phyloP scores from a whole-genome alignment of 2,329 filamentous ascomycete genomes.

The Didymella glomerata region DNA sequence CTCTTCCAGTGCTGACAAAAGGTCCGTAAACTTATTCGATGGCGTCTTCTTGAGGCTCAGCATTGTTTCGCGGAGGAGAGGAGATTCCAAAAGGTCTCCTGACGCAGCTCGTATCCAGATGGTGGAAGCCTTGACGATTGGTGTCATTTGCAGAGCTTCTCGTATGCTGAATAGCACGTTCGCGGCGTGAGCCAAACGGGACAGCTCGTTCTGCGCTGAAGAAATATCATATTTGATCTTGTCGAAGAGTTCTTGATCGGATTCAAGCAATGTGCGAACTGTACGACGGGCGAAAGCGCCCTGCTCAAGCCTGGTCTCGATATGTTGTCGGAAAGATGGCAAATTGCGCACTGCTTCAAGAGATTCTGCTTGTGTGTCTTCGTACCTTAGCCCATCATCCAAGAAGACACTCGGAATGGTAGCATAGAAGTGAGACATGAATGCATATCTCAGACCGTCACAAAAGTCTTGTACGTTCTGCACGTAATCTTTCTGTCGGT shows the following conservation, averaged over 20 bases:
- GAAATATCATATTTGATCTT: conserved; percentile 30
- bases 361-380: conserved; percentile 66
- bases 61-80: conserved; percentile 63
- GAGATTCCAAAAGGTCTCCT: conserved; percentile 62
- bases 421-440: conserved; percentile 87
- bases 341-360: conserved; percentile 73
- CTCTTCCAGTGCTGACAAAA: conserved; percentile 52
- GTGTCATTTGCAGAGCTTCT: conserved; percentile 47
- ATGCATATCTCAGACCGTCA: conserved; percentile 76
- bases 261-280: conserved; percentile 66
- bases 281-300: conserved; percentile 44
- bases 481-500: conserved; percentile 78
- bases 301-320: conserved; percentile 52
- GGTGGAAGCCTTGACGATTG: conserved; percentile 51
- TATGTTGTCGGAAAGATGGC: conserved; percentile 66
- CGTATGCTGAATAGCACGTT: conserved; percentile 51
- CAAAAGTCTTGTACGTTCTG: conserved; percentile 78
- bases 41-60: conserved; percentile 68
- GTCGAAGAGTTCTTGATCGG: conserved; percentile 64
- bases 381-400: conserved; percentile 44
- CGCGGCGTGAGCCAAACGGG: conserved; percentile 53
- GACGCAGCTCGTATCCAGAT: conserved; percentile 70
- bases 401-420: conserved; percentile 76
- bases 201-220: conserved; percentile 50
- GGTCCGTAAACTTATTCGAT: conserved; percentile 60